Percentiles rank a stretch among this genome's conserved stretches.
phyloP scores from a whole-genome alignment of 2,329 filamentous ascomycete genomes.

The Penicillium sp. region DNA sequence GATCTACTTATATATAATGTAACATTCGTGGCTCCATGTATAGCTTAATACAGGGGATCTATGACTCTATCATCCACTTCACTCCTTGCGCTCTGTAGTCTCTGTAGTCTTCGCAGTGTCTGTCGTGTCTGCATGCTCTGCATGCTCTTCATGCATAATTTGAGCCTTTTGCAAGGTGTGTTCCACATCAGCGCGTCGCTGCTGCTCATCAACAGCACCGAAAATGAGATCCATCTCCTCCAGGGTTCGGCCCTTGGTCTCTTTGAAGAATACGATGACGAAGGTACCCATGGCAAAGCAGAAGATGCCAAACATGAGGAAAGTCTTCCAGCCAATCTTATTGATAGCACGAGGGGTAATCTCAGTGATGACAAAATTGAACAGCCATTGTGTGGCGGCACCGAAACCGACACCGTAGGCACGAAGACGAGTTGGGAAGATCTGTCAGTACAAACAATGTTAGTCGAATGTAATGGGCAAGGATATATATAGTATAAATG shows the following conservation, averaged over 20 bases:
- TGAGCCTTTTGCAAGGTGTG: constrained; percentile 27
- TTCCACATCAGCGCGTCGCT: constrained; percentile 26
- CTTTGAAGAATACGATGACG: constrained; percentile 29
- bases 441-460: constrained; percentile 26
- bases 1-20: neutral
- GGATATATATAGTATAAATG: neutral
- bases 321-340: constrained; percentile 40
- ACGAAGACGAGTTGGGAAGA: constrained; percentile 42
- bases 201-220: constrained; percentile 26
- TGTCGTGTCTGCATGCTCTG: constrained; percentile 13
- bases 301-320: constrained; percentile 45
- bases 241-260: constrained; percentile 39
- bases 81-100: neutral
- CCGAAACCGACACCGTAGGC: constrained; percentile 43
- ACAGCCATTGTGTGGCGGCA: constrained; percentile 41
- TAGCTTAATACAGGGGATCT: neutral
- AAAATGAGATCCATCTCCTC: constrained; percentile 42
- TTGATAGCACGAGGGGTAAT: constrained; percentile 42
- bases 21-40: neutral
- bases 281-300: too few species aligned
- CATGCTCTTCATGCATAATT: constrained; percentile 22
- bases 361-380: constrained; percentile 45
- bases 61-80: neutral
- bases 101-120: constrained; percentile 1
- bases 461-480: neutral